Evolutionary conservation across 2,329 filamentous ascomycete genomes (phyloP).

Genomic region (Dactylellina drechsleri): DNA sequence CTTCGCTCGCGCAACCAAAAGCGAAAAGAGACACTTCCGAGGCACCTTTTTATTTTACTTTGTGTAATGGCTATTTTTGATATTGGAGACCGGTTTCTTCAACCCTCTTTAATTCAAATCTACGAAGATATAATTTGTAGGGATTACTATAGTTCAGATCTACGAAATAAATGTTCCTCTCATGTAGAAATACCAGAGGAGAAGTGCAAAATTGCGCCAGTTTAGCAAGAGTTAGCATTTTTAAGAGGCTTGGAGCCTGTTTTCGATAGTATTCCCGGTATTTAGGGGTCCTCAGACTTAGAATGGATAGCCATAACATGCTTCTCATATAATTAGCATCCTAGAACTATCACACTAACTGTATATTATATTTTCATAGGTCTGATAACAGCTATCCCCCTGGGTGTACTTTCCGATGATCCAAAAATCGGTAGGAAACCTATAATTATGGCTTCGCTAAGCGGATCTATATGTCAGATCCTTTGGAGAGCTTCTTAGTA

Average conservation of each 20-base stretch:
- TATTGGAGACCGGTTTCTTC: slow-evolving; percentile 7
- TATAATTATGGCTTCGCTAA: slow-evolving; percentile 4
- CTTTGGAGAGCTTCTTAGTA: slow-evolving; percentile 2
- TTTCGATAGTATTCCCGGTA: slow-evolving; percentile 29
- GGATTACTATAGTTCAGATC: slow-evolving; percentile 10
- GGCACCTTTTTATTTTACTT: not conserved
- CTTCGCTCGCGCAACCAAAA: not conserved
- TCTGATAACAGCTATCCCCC: slow-evolving; percentile 7
- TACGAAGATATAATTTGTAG: slow-evolving; percentile 35
- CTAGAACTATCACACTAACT: not conserved
- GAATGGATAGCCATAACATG: not conserved
- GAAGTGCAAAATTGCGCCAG: slow-evolving; percentile 30
- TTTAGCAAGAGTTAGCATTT: slow-evolving; percentile 17
- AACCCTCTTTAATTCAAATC: slow-evolving; percentile 9
- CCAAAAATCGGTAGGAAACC: slow-evolving; percentile 26
- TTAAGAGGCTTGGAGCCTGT: slow-evolving; percentile 23
- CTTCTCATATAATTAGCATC: not conserved
- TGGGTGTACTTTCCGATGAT: slow-evolving; percentile 26
- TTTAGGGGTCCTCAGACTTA: not conserved
- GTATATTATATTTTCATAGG: not conserved
- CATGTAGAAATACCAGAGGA: slow-evolving; percentile 16
- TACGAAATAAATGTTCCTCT: not conserved
- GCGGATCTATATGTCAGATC: slow-evolving; percentile 1
- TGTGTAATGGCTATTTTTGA: slow-evolving; percentile 15
- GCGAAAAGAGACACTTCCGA: not conserved